Evolutionary conservation across 352 stramenopile genomes (phyloP).

Genomic region (Globisporangium orthogonon): DNA sequence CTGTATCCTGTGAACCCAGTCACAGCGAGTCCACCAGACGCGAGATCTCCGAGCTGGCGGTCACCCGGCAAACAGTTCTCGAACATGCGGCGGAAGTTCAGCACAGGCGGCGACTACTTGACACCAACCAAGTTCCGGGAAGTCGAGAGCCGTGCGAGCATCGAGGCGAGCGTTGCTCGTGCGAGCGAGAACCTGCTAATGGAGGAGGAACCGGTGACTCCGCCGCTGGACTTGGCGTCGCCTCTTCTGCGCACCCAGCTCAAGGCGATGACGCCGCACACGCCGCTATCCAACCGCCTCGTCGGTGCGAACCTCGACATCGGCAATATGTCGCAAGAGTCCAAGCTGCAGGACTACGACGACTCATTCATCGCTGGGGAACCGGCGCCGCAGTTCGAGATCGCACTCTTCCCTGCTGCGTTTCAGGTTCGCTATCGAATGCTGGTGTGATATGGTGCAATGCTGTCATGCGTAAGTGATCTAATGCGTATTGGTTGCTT

Average conservation of each 20-base stretch:
- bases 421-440: constrained; percentile 49
- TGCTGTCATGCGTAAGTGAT: neutral
- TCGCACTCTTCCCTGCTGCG: constrained; percentile 57
- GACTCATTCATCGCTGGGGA: constrained; percentile 59
- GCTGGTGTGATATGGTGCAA: neutral
- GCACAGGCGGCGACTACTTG: constrained; percentile 33
- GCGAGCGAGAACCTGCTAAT: constrained; percentile 26
- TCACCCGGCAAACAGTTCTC: constrained; percentile 18
- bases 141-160: constrained; percentile 21
- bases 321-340: constrained; percentile 61
- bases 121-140: constrained; percentile 30
- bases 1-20: constrained; percentile 24
- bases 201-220: constrained; percentile 54
- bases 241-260: constrained; percentile 73
- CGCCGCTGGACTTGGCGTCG: constrained; percentile 65
- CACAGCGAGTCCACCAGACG: constrained; percentile 17
- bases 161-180: constrained; percentile 24
- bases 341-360: constrained; percentile 59
- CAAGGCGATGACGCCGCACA: constrained; percentile 80
- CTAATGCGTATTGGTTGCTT: constrained; percentile 3
- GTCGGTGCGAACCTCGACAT: constrained; percentile 72
- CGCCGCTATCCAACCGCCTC: constrained; percentile 76
- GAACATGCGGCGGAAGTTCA: constrained; percentile 69
- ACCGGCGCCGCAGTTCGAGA: constrained; percentile 62
- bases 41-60: constrained; percentile 9